Conservation (phyloP, 805 yeast genomes). For the Wickerhamomyces silvicola region DNA sequence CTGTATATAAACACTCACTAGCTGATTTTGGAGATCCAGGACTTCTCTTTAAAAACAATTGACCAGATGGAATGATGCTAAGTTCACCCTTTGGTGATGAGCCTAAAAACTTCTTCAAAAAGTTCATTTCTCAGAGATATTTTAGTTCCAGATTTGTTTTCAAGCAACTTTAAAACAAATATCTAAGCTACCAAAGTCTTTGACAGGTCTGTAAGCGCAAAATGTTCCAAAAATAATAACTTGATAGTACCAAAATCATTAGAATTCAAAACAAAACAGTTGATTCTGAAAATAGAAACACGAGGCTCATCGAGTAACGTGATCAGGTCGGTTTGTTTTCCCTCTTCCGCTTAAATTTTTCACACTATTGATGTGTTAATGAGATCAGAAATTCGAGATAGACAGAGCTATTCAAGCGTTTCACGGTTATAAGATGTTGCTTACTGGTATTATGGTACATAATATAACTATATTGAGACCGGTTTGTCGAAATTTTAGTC, state of each 20-base stretch:
- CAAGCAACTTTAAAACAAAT: neutral
- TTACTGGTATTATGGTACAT: too few species aligned
- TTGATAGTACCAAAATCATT: neutral
- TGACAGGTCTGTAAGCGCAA: too few species aligned
- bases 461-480: too few species aligned
- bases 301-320: slow-evolving; percentile 1
- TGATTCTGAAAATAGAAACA: neutral
- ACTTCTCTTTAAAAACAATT: slow-evolving; percentile 64
- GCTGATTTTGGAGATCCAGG: slow-evolving; percentile 84
- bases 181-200: neutral
- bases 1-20: slow-evolving; percentile 74
- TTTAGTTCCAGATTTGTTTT: neutral
- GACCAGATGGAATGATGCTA: slow-evolving; percentile 71
- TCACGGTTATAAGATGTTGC: too few species aligned
- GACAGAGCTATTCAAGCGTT: too few species aligned
- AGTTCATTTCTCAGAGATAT: slow-evolving; percentile 73
- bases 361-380: too few species aligned
- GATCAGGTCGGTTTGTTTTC: neutral
- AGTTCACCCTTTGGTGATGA: slow-evolving; percentile 52
- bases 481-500: too few species aligned
- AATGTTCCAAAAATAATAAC: too few species aligned
- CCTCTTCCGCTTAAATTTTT: neutral
- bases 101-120: slow-evolving; percentile 58
- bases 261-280: neutral
- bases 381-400: too few species aligned